Evolutionary conservation across 129 eudicot genomes (phyloP).

Genomic region (Saussurea involucrata): DNA sequence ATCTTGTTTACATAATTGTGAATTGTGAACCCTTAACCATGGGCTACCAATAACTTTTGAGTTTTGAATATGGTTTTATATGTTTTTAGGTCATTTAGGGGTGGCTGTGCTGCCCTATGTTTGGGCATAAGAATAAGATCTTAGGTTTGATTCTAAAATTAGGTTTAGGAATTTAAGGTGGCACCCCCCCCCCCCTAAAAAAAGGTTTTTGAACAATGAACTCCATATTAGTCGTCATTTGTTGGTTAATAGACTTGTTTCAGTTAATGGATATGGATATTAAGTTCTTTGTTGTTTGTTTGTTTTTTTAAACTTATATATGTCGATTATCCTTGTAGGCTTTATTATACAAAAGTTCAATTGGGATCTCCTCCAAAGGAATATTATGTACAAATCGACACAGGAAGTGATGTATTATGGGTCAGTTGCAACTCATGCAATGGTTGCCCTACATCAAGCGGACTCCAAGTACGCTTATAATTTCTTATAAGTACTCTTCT

Average conservation of each 20-base stretch:
- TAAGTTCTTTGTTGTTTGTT: not conserved
- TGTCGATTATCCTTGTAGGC: constrained; percentile 42
- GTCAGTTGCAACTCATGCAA: constrained; percentile 75
- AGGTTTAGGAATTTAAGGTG: not conserved
- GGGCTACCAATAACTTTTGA: not conserved
- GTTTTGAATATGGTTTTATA: not conserved
- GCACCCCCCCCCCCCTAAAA: no score
- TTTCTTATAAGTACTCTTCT: not conserved
- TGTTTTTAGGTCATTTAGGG: not conserved
- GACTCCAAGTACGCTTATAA: constrained; percentile 61
- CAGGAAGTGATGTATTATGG: constrained; percentile 98
- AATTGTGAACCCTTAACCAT: not conserved
- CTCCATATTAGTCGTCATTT: not conserved
- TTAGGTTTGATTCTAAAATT: not conserved
- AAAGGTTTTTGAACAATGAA: no score
- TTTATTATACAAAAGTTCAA: constrained; percentile 75
- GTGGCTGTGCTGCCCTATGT: not conserved
- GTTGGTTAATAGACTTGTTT: not conserved
- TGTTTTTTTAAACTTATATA: not conserved
- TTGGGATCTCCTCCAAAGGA: constrained; percentile 87
- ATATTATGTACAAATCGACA: constrained; percentile 88
- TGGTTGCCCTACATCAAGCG: constrained; percentile 89
- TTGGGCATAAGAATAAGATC: not conserved
- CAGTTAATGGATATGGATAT: not conserved
- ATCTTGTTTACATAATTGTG: constrained; percentile 6